A percentile compares a stretch with the other conserved stretches of the same genome.
These are phyloP conservation scores for Backusella australiensis DNA, from an alignment of 192 early-diverging fungal species.

Conservation along the genomic window DNA sequence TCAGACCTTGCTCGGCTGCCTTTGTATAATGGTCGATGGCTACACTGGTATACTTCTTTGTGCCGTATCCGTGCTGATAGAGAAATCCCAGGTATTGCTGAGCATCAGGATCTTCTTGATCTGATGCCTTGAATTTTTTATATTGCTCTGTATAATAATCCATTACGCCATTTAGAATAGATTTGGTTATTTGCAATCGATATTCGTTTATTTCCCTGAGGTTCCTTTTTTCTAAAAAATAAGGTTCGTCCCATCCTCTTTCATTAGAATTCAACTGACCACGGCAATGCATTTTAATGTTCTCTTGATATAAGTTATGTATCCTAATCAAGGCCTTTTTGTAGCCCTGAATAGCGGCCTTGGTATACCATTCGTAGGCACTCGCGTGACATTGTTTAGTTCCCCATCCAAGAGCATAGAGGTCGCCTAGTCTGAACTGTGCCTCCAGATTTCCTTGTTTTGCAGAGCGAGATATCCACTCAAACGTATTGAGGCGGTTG, in stretches of 20 bases:
- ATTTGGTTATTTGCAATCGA: not conserved
- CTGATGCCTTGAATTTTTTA: not conserved
- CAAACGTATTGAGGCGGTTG: not conserved
- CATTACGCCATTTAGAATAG: not conserved
- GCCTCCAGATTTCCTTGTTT: not conserved
- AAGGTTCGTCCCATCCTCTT: rapidly evolving
- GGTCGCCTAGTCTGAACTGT: not conserved
- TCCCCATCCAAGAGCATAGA: not conserved
- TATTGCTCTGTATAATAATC: not conserved
- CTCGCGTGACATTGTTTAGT: not conserved
- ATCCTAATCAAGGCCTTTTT: not conserved
- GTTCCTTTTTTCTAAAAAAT: not conserved
- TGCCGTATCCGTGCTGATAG: not conserved
- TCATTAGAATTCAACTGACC: not conserved
- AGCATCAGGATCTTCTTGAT: not conserved
- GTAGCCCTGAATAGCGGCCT: not conserved
- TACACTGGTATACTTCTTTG: not conserved
- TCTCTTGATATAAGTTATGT: not conserved
- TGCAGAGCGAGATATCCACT: not conserved
- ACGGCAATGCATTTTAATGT: not conserved
- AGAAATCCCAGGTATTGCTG: not conserved
- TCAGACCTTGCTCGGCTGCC: not conserved
- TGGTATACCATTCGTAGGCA: not conserved
- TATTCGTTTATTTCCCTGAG: not conserved
- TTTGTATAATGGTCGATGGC: not conserved